Evolutionary conservation across 2,329 filamentous ascomycete genomes (phyloP).

Genomic region (Hirsutella rhossiliensis): DNA sequence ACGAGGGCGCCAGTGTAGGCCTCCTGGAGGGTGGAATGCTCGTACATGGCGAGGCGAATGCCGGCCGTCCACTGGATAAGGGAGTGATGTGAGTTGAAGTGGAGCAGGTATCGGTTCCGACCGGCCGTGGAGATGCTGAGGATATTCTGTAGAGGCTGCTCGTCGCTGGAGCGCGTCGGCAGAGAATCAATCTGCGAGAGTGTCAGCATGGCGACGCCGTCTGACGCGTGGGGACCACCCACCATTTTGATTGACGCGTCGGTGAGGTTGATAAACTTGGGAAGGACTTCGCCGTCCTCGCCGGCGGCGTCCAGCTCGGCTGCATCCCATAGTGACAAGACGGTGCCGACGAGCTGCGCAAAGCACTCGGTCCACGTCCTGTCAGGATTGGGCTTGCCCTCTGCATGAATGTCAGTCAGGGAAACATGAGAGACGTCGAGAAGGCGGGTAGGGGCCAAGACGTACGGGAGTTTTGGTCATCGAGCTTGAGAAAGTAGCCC

Average conservation of each 20-base stretch:
- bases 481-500: conserved; percentile 92
- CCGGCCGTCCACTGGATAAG: conserved; percentile 92
- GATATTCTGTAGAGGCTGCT: conserved; percentile 83
- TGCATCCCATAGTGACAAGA: conserved; percentile 92
- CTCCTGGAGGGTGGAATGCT: conserved; percentile 86
- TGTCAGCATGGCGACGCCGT: background rate
- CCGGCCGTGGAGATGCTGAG: conserved; percentile 92
- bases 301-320: conserved; percentile 80
- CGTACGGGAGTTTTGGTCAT: conserved; percentile 86
- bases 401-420: conserved; percentile 29
- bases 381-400: conserved; percentile 75
- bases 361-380: conserved; percentile 95
- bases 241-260: conserved; percentile 99
- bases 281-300: conserved; percentile 72
- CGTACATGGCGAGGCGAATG: conserved; percentile 87
- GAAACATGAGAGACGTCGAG: background rate
- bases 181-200: conserved; percentile 65
- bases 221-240: conserved; percentile 11
- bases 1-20: conserved; percentile 94
- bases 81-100: conserved; percentile 91
- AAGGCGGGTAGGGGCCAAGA: conserved; percentile 11
- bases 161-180: conserved; percentile 64
- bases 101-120: conserved; percentile 86
- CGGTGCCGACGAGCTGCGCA: conserved; percentile 88
- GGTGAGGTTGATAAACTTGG: conserved; percentile 91